Base-by-base conservation (phyloP, 1,284 basidiomycete species). In the Mycosarcoma mackinlayi region DNA sequence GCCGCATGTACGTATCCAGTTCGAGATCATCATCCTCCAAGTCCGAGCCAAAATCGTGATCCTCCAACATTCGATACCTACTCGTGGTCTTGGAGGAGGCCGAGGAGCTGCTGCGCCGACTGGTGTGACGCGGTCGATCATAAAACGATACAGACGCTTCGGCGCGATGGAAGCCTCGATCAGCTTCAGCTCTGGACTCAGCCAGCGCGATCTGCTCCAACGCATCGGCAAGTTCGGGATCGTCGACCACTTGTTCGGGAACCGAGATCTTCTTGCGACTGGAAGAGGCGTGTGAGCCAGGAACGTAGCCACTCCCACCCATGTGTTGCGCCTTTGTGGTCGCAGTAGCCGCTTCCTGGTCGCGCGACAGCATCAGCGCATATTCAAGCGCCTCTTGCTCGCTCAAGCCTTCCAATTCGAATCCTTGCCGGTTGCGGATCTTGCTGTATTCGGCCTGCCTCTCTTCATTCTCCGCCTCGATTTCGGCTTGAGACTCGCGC, bases 301-400 rank as follows among this genome's bases (percentile, higher is more conserved):
- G 59, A 6, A 66, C 58, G 35, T 66, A 62, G 0, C 62, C 68
- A 14, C 40, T 35, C 0, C 57, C 57, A 3, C 61, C 61, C 60
- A 60, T 56, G 24, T 21, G 11, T 16, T 23, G 50, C 4, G 58
- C 61, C 24, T 66, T 54, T 5, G 1, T 39, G 2, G 24, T 41
- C 0, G 47, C 59, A 16, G 41, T 76, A 4, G 67, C 79, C 56
- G 85, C 84, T 23, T 88, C 88, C 77, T 93, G 90, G 33, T 94
- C 92, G 6, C 90, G 88, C 65, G 90, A 92, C 57, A 94, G 86
- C 91, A 94, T 92, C 51, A 94, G 81, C 0, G 89, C 87, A 76
- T 93, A 93, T 72, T 92, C 90, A 19, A 94, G 84, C 1, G 90
- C 91, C 76, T 92, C 92, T 7, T 85, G 84, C 76, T 94, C 92